A percentile compares a stretch with the other conserved stretches of the same genome.
These are phyloP conservation scores for Leonotis leonurus DNA, from an alignment of 257 asterid species.

Conservation along the genomic window DNA sequence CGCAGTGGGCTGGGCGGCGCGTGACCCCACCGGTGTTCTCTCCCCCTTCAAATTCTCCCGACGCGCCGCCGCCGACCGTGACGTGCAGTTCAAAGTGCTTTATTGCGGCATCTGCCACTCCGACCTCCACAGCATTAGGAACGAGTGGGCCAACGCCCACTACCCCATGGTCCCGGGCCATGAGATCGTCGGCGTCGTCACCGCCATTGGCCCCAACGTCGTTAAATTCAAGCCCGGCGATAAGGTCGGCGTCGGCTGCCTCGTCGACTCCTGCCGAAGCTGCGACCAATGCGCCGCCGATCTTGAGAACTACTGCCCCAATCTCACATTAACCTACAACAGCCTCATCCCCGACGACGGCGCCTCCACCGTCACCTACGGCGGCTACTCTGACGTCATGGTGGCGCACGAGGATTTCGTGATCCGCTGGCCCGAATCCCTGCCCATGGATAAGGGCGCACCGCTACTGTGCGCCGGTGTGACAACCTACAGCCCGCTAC, in stretches of 20 bases:
- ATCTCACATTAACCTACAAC: slow-evolving; percentile 21
- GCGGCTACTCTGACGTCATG: slow-evolving; percentile 37
- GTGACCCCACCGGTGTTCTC: slow-evolving; percentile 28
- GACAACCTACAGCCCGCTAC: slow-evolving; percentile 34
- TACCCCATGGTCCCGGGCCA: slow-evolving; percentile 47
- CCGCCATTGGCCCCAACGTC: slow-evolving; percentile 32
- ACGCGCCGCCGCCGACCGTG: slow-evolving; percentile 14
- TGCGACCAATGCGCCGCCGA: slow-evolving; percentile 26
- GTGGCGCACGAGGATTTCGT: slow-evolving; percentile 26
- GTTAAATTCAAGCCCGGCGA: slow-evolving; percentile 24
- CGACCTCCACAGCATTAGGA: slow-evolving; percentile 27
- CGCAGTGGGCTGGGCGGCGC: slow-evolving; percentile 35
- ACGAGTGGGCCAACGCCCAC: slow-evolving; percentile 21
- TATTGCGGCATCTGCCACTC: slow-evolving; percentile 45
- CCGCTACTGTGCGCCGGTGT: slow-evolving; percentile 40
- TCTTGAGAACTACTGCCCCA: slow-evolving; percentile 32
- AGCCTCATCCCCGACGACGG: slow-evolving; percentile 23
- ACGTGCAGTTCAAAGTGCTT: slow-evolving; percentile 26
- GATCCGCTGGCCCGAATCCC: slow-evolving; percentile 30
- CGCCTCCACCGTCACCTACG: slow-evolving; percentile 21
- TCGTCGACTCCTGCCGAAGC: slow-evolving; percentile 28
- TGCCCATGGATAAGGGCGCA: slow-evolving; percentile 29
- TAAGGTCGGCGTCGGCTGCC: slow-evolving; percentile 35
- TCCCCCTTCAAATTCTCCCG: slow-evolving; percentile 27
- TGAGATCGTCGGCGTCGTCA: slow-evolving; percentile 32